Evolutionary conservation across 495 filamentous ascomycete genomes (phyloP), one percentile per base, ranked within the genome.

Genomic region (Cercophora samala): DNA sequence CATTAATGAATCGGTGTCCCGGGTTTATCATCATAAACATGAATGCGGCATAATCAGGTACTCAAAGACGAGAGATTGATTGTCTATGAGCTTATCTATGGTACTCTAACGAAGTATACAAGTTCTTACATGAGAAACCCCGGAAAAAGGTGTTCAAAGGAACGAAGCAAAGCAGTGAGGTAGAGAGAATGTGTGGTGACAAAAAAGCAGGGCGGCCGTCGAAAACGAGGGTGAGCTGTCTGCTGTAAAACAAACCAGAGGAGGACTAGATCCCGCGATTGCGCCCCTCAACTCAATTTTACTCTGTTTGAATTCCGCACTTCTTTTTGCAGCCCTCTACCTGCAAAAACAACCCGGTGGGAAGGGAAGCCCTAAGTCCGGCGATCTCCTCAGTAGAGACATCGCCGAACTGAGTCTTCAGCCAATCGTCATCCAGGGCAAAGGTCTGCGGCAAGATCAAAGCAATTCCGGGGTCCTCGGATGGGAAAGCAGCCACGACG

Each of bases 401-500:
- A 5, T 62, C 70, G 29, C 75, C 64, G 17, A 69, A 70, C 32
- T 75, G 73, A 32, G 73, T 74, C 19, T 78, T 75, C 25, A 72
- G 60, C 17, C 82, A 71, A 52, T 79, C 70, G 29, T 75, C 76
- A 2, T 66, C 32, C 69, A 81, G 72, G 32, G 77, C 76, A 62
- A 82, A 73, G 17, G 71, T 53, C 63, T 74, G 68, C 37, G 73
- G 71, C 19, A 68, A 58, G 23, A 72, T 68, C 66, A 79, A 72
- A 22, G 73, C 63, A 68, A 73, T 29, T 71, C 82, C 63, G 72
- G 78, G 72, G 32, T 85, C 82, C 53, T 83, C 77, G 51, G 60
- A 71, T 58, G 75, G 74, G 65, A 85, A 79, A 17, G 69, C 66
- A 0, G 81, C 81, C 9, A 82, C 76, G 65, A 80, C 80, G 0